phyloP scores from a whole-genome alignment of 2,329 filamentous ascomycete species.

The Tolypocladium ophioglossoides region DNA sequence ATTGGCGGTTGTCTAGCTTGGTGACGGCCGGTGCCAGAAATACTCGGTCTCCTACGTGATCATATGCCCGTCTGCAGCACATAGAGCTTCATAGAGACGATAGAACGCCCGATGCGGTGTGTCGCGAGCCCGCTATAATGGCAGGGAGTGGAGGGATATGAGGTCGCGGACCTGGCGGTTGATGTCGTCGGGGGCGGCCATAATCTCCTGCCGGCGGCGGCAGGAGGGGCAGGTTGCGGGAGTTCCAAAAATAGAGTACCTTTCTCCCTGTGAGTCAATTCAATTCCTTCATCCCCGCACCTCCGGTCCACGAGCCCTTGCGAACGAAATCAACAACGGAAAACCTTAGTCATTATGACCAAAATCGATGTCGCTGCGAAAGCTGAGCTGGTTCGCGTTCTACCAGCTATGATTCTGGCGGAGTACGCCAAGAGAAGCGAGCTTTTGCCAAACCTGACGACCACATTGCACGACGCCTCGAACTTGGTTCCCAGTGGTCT shows the following conservation, averaged over 20 bases:
- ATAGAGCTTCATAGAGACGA: conserved; percentile 17
- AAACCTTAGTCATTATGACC: too few relatives aligned
- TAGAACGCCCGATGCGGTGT: conserved; percentile 15
- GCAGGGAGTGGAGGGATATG: conserved; percentile 6
- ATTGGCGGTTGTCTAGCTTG: conserved; percentile 7
- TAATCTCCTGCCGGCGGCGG: conserved; percentile 7
- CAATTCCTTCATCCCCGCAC: too few relatives aligned
- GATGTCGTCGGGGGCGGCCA: conserved; percentile 4
- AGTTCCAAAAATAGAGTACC: too few relatives aligned
- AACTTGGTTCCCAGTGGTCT: not conserved
- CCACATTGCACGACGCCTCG: not conserved
- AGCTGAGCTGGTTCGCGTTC: not conserved
- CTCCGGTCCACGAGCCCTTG: too few relatives aligned
- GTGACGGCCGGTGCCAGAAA: conserved; percentile 11
- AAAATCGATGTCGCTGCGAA: not conserved
- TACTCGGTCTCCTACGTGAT: conserved; percentile 17
- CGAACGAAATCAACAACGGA: too few relatives aligned
- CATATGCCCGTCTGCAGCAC: conserved; percentile 11
- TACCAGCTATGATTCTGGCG: not conserved
- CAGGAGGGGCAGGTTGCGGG: too few relatives aligned
- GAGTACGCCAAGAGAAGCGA: not conserved
- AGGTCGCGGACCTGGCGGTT: conserved; percentile 4
- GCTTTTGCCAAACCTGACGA: not conserved
- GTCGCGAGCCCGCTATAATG: conserved; percentile 12
- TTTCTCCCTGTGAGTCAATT: too few relatives aligned